Percentiles rank a stretch among this genome's conserved stretches.
These are phyloP conservation scores for Simmondsia chinensis DNA, from an alignment of 148 eudicot species.

Conservation along the genomic window DNA sequence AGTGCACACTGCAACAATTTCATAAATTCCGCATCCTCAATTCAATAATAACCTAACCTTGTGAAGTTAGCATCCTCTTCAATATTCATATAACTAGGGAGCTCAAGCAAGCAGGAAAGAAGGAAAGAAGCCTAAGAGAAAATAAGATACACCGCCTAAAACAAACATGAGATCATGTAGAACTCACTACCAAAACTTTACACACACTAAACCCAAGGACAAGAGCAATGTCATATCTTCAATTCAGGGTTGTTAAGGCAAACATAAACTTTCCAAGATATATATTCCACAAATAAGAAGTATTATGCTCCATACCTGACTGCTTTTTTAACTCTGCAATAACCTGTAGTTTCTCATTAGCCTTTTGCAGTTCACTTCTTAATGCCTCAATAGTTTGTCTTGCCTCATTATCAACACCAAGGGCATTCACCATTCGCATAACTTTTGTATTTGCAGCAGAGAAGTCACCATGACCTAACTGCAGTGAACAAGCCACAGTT, in stretches of 20 bases:
- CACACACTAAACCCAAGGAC: no score
- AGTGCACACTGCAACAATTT: no score
- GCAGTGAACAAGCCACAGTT: constrained; percentile 20
- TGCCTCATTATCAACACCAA: constrained; percentile 88
- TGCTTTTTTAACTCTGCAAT: constrained; percentile 89
- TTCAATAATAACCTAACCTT: no score
- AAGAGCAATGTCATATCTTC: no score
- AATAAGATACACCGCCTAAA: no score
- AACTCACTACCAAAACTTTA: no score
- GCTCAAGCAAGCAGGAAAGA: neutral
- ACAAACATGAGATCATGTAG: no score
- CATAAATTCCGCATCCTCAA: no score
- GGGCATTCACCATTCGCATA: constrained; percentile 90
- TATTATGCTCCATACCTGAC: constrained; percentile 45
- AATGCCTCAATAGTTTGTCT: constrained; percentile 88
- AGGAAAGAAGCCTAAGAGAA: constrained; percentile 4
- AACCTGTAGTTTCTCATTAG: constrained; percentile 77
- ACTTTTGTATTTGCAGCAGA: constrained; percentile 89
- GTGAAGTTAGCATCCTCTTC: no score
- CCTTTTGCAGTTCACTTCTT: constrained; percentile 81
- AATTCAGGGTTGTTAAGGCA: no score
- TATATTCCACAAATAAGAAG: constrained; percentile 3
- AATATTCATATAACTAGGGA: no score
- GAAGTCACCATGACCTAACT: constrained; percentile 97
- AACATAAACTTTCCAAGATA: no score